phyloP scores from a whole-genome alignment of 169 alveolate genomes.

The Eimeria maxima region DNA sequence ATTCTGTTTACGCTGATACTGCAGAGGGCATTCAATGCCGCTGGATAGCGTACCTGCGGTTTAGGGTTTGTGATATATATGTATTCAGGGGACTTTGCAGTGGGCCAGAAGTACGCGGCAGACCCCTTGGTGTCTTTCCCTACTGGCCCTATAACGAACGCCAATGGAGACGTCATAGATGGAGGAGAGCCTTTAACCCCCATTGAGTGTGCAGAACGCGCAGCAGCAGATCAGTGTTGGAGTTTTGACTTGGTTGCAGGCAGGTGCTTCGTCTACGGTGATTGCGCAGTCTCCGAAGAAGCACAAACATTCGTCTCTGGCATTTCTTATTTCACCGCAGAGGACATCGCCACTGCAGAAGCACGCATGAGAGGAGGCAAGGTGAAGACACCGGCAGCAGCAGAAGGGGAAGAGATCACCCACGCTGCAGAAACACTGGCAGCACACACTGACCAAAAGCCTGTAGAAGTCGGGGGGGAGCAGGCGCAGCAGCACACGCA shows the following conservation, averaged over 20 bases:
- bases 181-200: not conserved
- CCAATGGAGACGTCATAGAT: not conserved
- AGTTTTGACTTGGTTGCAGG: not conserved
- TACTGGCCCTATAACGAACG: not conserved
- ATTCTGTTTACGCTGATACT: not conserved
- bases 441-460: too few relatives aligned
- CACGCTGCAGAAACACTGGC: too few relatives aligned
- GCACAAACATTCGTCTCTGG: slow-evolving; percentile 3
- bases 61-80: too few relatives aligned
- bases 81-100: not conserved
- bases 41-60: too few relatives aligned
- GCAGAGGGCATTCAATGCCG: not conserved
- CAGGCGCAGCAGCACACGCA: too few relatives aligned
- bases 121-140: not conserved
- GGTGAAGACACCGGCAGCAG: not conserved
- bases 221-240: slow-evolving; percentile 24
- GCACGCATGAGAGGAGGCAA: too few relatives aligned
- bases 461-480: too few relatives aligned
- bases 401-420: not conserved
- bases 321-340: not conserved
- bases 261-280: not conserved
- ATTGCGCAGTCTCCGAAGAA: not conserved
- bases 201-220: slow-evolving; percentile 15
- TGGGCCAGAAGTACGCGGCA: slow-evolving; percentile 12
- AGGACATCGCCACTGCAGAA: too few relatives aligned